A percentile compares a stretch with the other conserved stretches of the same genome.
phyloP scores from a whole-genome alignment of 176 grass and related monocot species.

The Rhynchospora breviuscula region DNA sequence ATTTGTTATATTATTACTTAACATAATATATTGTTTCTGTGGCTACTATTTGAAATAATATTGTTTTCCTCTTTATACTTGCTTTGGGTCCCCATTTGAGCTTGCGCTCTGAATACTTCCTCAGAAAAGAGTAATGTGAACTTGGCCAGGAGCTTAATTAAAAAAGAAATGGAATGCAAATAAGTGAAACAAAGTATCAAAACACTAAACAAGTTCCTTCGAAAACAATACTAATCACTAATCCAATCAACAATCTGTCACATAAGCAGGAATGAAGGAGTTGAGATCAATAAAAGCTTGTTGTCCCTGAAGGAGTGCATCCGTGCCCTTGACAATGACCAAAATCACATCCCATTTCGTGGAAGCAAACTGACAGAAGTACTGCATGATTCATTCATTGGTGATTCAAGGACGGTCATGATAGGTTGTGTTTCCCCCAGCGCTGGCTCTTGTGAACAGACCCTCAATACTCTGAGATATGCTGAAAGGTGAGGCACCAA shows the following conservation, averaged over 20 bases:
- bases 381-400: conserved; percentile 71
- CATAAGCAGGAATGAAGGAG: conserved; percentile 40
- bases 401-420: conserved; percentile 69
- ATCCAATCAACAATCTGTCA: not conserved
- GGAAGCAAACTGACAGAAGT: conserved; percentile 88
- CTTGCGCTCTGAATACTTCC: too few relatives aligned
- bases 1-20: too few relatives aligned
- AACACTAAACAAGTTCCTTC: not conserved
- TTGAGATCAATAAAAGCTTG: conserved; percentile 70
- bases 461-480: conserved; percentile 58
- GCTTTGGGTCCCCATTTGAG: too few relatives aligned
- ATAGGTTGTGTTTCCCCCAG: conserved; percentile 75
- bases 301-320: conserved; percentile 85
- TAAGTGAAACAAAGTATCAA: not conserved
- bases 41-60: too few relatives aligned
- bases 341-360: conserved; percentile 76
- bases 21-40: too few relatives aligned
- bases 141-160: not conserved
- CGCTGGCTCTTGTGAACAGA: conserved; percentile 67
- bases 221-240: not conserved
- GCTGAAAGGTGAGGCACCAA: conserved; percentile 37
- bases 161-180: not conserved
- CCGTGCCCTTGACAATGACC: conserved; percentile 72
- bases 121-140: too few relatives aligned
- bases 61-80: too few relatives aligned